These are phyloP conservation scores for Brachypodium distachyon DNA, from an alignment of 202 grass and related monocot species.

Conservation along the genomic window DNA sequence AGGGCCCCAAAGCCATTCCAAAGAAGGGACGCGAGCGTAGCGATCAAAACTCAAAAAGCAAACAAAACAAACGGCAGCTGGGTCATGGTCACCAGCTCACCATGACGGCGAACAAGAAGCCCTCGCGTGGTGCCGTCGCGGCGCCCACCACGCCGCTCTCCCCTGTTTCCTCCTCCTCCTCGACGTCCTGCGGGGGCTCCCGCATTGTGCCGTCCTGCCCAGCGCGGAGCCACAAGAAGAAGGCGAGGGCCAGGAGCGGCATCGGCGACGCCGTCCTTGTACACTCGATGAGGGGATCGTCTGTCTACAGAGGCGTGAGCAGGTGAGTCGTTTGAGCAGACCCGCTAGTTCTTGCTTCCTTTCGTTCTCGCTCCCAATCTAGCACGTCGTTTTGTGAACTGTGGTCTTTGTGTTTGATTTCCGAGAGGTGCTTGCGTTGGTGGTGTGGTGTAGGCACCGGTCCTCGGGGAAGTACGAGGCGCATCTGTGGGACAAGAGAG, in stretches of 20 bases:
- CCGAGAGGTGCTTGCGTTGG: neutral
- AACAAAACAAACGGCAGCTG: neutral
- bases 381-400: neutral
- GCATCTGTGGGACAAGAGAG: conserved; percentile 40
- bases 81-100: conserved; percentile 7
- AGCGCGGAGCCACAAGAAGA: neutral
- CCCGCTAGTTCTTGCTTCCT: neutral
- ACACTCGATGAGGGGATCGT: conserved; percentile 46
- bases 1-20: neutral
- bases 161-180: conserved; percentile 21
- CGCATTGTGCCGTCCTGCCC: conserved; percentile 17
- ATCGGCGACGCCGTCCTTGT: neutral
- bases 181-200: conserved; percentile 40
- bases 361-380: neutral
- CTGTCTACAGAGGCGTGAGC: conserved; percentile 68
- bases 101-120: neutral
- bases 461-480: conserved; percentile 41
- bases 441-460: conserved; percentile 27
- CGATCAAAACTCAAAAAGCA: no score
- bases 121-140: neutral
- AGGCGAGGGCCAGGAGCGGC: conserved; percentile 19
- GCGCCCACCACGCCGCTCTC: neutral
- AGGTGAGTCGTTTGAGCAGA: conserved; percentile 34
- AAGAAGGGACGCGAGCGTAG: no score
- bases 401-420: neutral